Evolutionary conservation across 176 grass and related monocot species (phyloP).

Genomic region (Zoysia japonica): DNA sequence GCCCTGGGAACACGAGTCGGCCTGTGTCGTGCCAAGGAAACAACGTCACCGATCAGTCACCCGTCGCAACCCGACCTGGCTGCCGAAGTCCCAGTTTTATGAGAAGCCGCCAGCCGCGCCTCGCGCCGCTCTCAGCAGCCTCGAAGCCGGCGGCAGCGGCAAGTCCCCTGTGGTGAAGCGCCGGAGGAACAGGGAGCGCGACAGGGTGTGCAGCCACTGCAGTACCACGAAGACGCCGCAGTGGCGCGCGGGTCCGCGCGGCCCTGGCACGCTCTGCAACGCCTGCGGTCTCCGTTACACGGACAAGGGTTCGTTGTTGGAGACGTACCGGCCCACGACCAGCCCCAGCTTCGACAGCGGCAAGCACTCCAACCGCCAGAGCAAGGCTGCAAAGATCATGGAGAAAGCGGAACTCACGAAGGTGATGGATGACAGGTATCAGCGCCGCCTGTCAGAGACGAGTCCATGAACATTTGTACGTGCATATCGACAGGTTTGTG

Average conservation of each 20-base stretch:
- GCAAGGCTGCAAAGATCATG: conserved; percentile 38
- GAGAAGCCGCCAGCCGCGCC: background rate
- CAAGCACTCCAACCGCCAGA: conserved; percentile 57
- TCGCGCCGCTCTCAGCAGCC: too few relatives aligned
- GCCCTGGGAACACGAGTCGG: background rate
- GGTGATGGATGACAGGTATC: too few relatives aligned
- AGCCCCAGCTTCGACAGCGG: conserved; percentile 41
- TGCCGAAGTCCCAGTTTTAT: background rate
- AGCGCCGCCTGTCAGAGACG: background rate
- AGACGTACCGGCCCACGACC: conserved; percentile 54
- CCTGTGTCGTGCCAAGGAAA: background rate
- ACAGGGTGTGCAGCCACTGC: conserved; percentile 46
- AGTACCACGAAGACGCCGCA: conserved; percentile 45
- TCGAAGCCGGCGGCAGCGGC: too few relatives aligned
- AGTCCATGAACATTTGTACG: conserved; percentile 7
- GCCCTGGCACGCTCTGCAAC: conserved; percentile 61
- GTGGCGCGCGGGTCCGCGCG: conserved; percentile 53
- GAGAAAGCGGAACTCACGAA: background rate
- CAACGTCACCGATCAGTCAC: background rate
- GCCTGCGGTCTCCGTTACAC: conserved; percentile 48
- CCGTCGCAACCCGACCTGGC: background rate
- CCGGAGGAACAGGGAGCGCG: background rate
- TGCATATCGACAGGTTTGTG: conserved; percentile 20
- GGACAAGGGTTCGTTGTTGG: background rate
- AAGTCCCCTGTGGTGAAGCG: background rate